phyloP scores from a whole-genome alignment of 2,329 filamentous ascomycete species.

The Colletotrichum liriopes region DNA sequence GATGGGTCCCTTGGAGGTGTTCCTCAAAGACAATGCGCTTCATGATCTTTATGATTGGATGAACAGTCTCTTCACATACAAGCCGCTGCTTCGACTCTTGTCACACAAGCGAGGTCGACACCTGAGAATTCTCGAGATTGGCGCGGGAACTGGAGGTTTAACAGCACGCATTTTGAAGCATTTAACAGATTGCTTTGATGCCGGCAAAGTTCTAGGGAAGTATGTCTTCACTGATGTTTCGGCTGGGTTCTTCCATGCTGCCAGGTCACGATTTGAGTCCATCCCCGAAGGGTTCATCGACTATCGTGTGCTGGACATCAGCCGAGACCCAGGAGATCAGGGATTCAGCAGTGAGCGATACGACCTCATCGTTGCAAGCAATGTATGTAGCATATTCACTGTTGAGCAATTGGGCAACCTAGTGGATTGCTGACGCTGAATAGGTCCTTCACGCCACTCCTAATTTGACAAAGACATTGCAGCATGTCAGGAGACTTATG shows the following conservation, averaged over 20 bases:
- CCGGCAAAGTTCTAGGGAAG: no score
- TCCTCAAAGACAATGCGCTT: no score
- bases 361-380: slow-evolving; percentile 58
- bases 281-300: not conserved
- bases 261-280: slow-evolving; percentile 11
- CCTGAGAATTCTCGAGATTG: no score
- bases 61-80: no score
- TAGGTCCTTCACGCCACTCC: slow-evolving; percentile 33
- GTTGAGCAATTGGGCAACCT: no score
- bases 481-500: not conserved
- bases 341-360: slow-evolving; percentile 51
- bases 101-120: no score
- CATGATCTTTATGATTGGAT: no score
- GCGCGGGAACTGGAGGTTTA: no score
- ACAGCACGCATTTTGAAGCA: no score
- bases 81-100: no score
- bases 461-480: slow-evolving; percentile 14
- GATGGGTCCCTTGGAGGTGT: no score
- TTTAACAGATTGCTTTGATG: no score
- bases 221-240: slow-evolving; percentile 10
- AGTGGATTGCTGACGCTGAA: not conserved
- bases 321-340: slow-evolving; percentile 49
- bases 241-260: slow-evolving; percentile 45
- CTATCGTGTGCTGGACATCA: slow-evolving; percentile 46
- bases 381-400: slow-evolving; percentile 25